Base-by-base conservation (phyloP, 768 basidiomycete genomes). In the Pleurotus platypus region DNA sequence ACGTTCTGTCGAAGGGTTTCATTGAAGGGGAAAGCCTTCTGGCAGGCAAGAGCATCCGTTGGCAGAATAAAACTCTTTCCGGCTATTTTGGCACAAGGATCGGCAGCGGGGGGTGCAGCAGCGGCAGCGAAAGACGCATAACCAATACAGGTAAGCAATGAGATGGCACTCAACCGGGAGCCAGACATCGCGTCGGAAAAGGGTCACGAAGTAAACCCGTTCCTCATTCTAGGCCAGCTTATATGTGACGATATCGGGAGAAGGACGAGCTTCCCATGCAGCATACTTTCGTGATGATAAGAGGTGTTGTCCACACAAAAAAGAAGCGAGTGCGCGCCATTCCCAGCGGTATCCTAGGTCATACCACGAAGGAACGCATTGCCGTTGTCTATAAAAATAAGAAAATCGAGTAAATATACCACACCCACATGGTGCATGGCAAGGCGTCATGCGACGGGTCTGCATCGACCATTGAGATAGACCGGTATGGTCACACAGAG, bases 1-100 rank as follows among this genome's bases (percentile, higher is more conserved):
- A 81, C 78, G 66, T 83, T 83, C 61, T 80, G 75, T 37, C 78
- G 74, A 12, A 83, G 65, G n/a, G 78, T 81, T 62, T 82, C 79
- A 58, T 80, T 81, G 70, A 82, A 82, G 0, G 80, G 78, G 62
- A 82, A 83, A 11, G 80, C 76, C 66, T 78, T 82, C 63, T 80
- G 68, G 63, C 85, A 86, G 1, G 84, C 80, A 39, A 85, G 70
- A 15, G 78, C 83, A 58, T 83, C 79, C 2, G 77, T 71, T 11
- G 85, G 82, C 9, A 69, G 71, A 6, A 76, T 78, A 58, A 81
- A 84, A 0, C 63, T 55, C 60, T 75, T 66, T n/a, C 74, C 74
- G 54, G 70, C 72, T 46, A 77, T 72, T 54, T 70, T 72, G 8
- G 63, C 68, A 58, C 76, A 77, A 30, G 75, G 74, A 49, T 76